A percentile compares a stretch with the other conserved stretches of the same genome.
These are phyloP conservation scores for Torulaspora globosa DNA, from an alignment of 1,139 yeast species.

Conservation along the genomic window DNA sequence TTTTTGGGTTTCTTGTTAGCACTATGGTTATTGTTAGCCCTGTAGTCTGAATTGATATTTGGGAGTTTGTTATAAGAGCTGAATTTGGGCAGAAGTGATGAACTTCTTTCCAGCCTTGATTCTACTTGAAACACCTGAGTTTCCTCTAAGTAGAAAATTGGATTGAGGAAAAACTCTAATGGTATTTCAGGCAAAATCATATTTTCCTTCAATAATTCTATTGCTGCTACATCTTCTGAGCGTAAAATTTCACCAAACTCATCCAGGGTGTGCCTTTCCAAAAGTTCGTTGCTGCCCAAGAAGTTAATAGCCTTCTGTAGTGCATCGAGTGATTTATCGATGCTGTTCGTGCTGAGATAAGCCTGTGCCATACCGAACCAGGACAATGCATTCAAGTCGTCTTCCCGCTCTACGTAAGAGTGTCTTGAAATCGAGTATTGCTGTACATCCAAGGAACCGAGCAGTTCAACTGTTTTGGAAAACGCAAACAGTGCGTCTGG, in stretches of 20 bases:
- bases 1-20: neutral
- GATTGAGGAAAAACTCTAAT: constrained; percentile 21
- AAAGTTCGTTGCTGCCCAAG: constrained; percentile 19
- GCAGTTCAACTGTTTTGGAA: constrained; percentile 47
- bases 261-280: constrained; percentile 19
- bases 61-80: neutral
- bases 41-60: neutral
- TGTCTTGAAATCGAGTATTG: neutral
- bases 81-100: constrained; percentile 1
- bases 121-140: constrained; percentile 15
- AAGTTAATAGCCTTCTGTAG: constrained; percentile 17
- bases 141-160: constrained; percentile 19
- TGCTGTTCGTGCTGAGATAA: constrained; percentile 22
- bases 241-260: constrained; percentile 1
- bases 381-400: constrained; percentile 23
- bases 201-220: constrained; percentile 1
- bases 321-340: constrained; percentile 25
- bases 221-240: neutral
- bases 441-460: neutral
- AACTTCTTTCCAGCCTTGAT: constrained; percentile 10
- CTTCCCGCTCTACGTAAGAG: neutral
- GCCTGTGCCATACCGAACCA: constrained; percentile 34
- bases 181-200: constrained; percentile 25
- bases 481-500: constrained; percentile 66
- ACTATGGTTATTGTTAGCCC: neutral